Evolutionary conservation across 257 asterid genomes (phyloP), one percentile per base, ranked within the genome.

Genomic region (Ehretia macrophylla): DNA sequence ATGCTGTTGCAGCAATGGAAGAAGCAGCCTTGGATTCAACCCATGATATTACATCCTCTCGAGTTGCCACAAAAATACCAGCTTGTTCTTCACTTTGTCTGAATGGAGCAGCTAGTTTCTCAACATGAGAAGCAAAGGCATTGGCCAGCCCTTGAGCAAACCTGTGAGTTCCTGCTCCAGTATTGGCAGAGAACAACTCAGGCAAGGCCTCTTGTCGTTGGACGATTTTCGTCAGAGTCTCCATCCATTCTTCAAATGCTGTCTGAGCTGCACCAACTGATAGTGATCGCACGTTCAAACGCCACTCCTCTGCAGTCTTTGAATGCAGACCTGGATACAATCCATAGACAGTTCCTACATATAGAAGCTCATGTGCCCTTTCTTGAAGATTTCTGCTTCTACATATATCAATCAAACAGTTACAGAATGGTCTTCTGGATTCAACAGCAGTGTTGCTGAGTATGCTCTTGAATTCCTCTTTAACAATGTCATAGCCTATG

Each of bases 191-290:
- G 46, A 88, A 76, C 66, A 88, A 20, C 3, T 84, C 89, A 0
- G 99, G 97, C 79, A 92, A 71, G 0, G 59, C 65, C 69, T 84
- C 97, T 16, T 74, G 68, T 2, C 86, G 81, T 49, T 67, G 77
- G 37, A 88, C 85, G 0, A 77, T 83, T 58, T 69, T 84, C 8
- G 83, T 85, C n/a, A 93, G 38, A 14, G 84, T 78, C 13, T 70
- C 64, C 95, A 86, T 78, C 97, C 99, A 93, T 60, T 88, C 99
- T 68, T 93, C 97, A 11, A 93, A 75, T 5, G 97, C 97, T 13
- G 97, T 86, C 10, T 75, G 80, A 14, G 99, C 95, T 8, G 99
- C 99, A 19, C 97, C 97, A 18, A 88, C 82, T 0, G 97, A 93
- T 0, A 93, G 68, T 0, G 99, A 85, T 39, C 96, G 74, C 0